A percentile compares a stretch with the other conserved stretches of the same genome.
phyloP scores from a whole-genome alignment of 257 asterid species.

The Nemophila menziesii region DNA sequence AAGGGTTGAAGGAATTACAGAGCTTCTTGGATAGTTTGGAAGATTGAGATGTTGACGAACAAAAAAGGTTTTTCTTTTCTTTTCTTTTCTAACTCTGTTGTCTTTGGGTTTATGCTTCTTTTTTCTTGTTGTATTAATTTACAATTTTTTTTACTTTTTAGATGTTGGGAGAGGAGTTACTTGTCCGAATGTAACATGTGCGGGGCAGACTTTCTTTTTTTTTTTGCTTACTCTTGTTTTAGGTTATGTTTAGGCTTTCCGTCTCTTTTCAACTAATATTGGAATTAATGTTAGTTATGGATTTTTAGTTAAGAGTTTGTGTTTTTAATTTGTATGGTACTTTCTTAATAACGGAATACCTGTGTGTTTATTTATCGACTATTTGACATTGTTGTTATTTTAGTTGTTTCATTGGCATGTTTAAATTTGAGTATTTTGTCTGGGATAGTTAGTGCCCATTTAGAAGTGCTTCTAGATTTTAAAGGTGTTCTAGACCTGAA shows the following conservation, averaged over 20 bases:
- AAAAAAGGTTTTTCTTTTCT: slow-evolving; percentile 8
- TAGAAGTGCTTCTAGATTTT: too few relatives aligned
- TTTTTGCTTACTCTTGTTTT: neutral
- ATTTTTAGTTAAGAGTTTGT: too few relatives aligned
- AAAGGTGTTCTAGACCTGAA: too few relatives aligned
- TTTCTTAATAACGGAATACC: too few relatives aligned
- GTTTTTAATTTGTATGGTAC: too few relatives aligned
- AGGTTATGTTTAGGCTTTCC: neutral
- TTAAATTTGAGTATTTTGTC: too few relatives aligned
- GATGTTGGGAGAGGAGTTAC: slow-evolving; percentile 45
- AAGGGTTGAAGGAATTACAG: slow-evolving; percentile 82
- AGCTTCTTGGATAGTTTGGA: slow-evolving; percentile 62
- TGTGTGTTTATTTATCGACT: too few relatives aligned
- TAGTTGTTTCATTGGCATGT: too few relatives aligned
- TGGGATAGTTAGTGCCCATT: too few relatives aligned
- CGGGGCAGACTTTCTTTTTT: slow-evolving; percentile 26
- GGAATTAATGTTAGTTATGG: neutral
- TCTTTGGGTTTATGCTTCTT: slow-evolving; percentile 15
- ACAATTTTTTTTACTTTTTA: slow-evolving; percentile 16
- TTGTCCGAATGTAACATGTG: slow-evolving; percentile 67
- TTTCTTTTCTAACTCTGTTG: slow-evolving; percentile 2
- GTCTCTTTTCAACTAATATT: neutral
- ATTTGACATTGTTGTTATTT: too few relatives aligned
- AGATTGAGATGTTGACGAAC: slow-evolving; percentile 31
- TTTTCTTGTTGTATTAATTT: slow-evolving; percentile 1